These are phyloP conservation scores for Argentina anserina DNA, from an alignment of 306 rosid species.

Conservation along the genomic window DNA sequence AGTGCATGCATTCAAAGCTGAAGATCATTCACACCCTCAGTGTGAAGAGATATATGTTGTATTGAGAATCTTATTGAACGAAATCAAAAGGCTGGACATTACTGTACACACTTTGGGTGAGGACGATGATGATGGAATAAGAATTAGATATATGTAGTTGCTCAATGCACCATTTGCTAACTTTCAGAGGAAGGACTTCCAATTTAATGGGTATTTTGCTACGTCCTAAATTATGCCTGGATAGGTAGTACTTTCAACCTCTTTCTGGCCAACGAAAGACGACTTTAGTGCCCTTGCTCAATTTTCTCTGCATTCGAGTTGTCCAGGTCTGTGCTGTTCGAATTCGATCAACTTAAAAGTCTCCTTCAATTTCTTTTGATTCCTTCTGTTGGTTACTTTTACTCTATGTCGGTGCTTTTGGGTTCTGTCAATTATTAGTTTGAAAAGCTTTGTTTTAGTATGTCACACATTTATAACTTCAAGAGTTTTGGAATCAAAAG, in stretches of 20 bases:
- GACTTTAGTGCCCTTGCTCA: background rate
- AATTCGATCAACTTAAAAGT: background rate
- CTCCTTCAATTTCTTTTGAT: background rate
- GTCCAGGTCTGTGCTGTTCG: background rate
- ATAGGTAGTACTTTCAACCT: background rate
- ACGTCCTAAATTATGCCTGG: background rate
- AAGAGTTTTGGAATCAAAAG: background rate
- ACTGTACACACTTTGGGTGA: background rate
- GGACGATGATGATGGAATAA: background rate
- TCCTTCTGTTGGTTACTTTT: background rate
- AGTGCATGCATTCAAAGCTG: conserved; percentile 79
- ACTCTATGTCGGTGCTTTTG: background rate
- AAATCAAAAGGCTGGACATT: conserved; percentile 29
- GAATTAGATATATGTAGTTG: background rate
- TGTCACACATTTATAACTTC: background rate
- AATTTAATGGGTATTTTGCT: background rate
- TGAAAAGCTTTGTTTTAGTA: background rate
- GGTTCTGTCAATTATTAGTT: background rate
- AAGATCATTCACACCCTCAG: conserved; percentile 57
- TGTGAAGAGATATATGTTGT: conserved; percentile 42
- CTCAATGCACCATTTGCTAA: background rate
- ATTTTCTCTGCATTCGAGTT: background rate
- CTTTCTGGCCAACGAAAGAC: background rate
- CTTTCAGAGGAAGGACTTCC: background rate
- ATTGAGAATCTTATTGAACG: conserved; percentile 43